A percentile compares a stretch with the other conserved stretches of the same genome.
phyloP scores from a whole-genome alignment of 1,139 yeast species.

The Protomyces macrosporus region DNA sequence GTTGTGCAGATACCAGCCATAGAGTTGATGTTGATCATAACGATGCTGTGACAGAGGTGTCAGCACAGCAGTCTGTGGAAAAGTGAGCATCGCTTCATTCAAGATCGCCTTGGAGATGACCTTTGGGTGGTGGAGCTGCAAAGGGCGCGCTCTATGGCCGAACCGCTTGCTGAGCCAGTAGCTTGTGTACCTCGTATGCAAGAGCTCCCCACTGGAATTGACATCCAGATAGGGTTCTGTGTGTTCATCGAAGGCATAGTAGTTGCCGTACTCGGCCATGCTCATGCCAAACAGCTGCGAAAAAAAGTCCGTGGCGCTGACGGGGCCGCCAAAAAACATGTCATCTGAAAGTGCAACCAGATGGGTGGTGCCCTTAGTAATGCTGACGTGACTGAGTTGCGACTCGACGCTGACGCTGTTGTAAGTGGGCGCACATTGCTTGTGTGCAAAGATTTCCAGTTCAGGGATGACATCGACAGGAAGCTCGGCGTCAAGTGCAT shows the following conservation, averaged over 20 bases:
- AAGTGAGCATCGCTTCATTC: not conserved
- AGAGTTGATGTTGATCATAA: not conserved
- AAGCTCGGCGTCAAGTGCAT: not conserved
- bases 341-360: slow-evolving; percentile 1
- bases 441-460: not conserved
- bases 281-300: not conserved
- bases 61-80: not conserved
- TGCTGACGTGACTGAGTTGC: not conserved
- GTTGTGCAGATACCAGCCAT: slow-evolving; percentile 5
- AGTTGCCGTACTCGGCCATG: not conserved
- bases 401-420: slow-evolving; percentile 3
- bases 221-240: not conserved
- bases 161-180: not conserved
- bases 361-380: not conserved
- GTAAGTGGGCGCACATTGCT: not conserved
- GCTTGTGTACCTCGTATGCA: not conserved
- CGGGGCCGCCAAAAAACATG: slow-evolving; percentile 2
- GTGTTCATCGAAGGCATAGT: not conserved
- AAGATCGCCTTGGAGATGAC: not conserved
- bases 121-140: slow-evolving; percentile 1
- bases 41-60: slow-evolving; percentile 7
- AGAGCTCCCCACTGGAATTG: not conserved
- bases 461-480: not conserved
- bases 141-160: not conserved
- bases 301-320: not conserved